Conservation (phyloP, 2,329 filamentous ascomycete species). For the Furcasterigmium sp. region DNA sequence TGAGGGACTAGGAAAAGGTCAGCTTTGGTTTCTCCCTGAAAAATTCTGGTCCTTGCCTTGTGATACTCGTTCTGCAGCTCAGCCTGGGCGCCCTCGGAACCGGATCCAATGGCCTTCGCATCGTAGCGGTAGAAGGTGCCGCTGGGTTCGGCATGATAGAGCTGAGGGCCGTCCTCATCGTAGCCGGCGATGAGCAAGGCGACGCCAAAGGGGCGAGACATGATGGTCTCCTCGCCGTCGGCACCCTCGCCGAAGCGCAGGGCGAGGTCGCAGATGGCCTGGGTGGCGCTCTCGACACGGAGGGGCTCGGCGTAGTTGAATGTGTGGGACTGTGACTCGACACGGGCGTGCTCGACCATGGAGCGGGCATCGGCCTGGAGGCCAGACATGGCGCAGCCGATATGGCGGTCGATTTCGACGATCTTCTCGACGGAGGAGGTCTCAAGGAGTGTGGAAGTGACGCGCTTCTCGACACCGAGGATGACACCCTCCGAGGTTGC, state of each 20-base stretch:
- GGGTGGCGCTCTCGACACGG: conserved; percentile 94
- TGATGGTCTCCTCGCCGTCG: conserved; percentile 96
- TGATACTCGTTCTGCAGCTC: conserved; percentile 99
- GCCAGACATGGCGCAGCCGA: conserved; percentile 97
- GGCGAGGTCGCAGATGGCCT: conserved; percentile 96
- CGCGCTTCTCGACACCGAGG: conserved; percentile 97
- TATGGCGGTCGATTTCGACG: conserved; percentile 97
- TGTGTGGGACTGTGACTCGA: conserved; percentile 93
- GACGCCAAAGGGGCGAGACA: conserved; percentile 95
- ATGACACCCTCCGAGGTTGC: conserved; percentile 93
- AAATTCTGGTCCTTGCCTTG: conserved; percentile 49
- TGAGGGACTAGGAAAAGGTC: conserved; percentile 63
- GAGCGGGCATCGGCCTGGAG: conserved; percentile 95
- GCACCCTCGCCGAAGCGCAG: conserved; percentile 95
- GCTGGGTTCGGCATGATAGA: conserved; percentile 97
- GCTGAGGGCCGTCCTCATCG: conserved; percentile 92
- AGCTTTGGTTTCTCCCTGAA: neutral
- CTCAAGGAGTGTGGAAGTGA: conserved; percentile 94
- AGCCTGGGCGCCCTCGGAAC: conserved; percentile 94
- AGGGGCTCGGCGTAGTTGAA: conserved; percentile 98
- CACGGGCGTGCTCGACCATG: conserved; percentile 97
- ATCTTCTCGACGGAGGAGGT: conserved; percentile 99
- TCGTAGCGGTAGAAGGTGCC: conserved; percentile 99
- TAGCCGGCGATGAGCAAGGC: conserved; percentile 94
- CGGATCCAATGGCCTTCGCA: conserved; percentile 96